Conservation (phyloP, 768 basidiomycete species). For the Candolleomyces aberdarensis region DNA sequence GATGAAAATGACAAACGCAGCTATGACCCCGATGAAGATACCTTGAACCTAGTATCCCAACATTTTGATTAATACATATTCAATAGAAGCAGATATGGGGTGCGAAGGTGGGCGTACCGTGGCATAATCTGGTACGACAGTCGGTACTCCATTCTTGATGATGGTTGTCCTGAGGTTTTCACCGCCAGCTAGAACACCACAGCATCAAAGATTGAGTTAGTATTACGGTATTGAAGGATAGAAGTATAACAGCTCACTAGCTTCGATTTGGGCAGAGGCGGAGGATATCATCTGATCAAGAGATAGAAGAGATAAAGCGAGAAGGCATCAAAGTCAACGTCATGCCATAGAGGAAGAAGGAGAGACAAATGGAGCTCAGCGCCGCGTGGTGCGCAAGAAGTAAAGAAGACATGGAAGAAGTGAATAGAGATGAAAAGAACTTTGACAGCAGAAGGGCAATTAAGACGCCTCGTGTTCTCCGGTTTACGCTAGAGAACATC, state of each 20-base stretch:
- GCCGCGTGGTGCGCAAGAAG: too few relatives aligned
- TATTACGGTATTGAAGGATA: too few relatives aligned
- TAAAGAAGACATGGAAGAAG: too few relatives aligned
- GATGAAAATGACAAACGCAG: slow-evolving; percentile 72
- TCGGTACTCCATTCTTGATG: slow-evolving; percentile 37
- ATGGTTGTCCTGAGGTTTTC: slow-evolving; percentile 52
- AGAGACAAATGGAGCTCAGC: too few relatives aligned
- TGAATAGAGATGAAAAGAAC: too few relatives aligned
- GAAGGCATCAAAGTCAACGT: background rate
- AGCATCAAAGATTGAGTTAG: background rate
- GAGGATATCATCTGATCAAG: slow-evolving; percentile 54
- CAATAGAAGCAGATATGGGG: background rate
- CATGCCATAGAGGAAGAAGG: background rate
- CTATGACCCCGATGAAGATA: slow-evolving; percentile 82
- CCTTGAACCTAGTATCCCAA: slow-evolving; percentile 56
- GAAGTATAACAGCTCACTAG: slow-evolving; percentile 38
- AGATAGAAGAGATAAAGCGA: background rate
- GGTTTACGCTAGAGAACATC: too few relatives aligned
- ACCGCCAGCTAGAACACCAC: slow-evolving; percentile 49
- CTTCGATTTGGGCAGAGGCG: slow-evolving; percentile 79
- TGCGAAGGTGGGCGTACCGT: slow-evolving; percentile 27
- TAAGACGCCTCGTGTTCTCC: too few relatives aligned
- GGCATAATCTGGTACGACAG: slow-evolving; percentile 61
- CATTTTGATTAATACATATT: background rate
- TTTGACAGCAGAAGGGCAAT: too few relatives aligned